Conservation (phyloP, 2,329 filamentous ascomycete species). For the Cordyceps farinosa region DNA sequence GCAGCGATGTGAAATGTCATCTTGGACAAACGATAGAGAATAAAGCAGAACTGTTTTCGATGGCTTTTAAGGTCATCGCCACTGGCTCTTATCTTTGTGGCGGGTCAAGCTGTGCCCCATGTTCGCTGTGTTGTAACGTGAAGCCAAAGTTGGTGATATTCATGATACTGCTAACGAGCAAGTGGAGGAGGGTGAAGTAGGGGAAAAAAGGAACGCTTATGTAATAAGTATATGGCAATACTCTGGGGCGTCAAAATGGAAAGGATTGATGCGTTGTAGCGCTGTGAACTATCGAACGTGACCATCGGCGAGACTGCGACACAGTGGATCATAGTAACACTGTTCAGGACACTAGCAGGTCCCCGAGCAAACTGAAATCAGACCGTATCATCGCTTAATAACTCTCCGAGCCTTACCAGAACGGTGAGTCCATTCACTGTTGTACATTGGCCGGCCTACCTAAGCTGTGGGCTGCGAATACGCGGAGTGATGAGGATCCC, state of each 20-base stretch:
- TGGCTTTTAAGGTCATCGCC: too few relatives aligned
- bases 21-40: neutral
- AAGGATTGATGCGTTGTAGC: neutral
- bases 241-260: neutral
- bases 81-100: too few relatives aligned
- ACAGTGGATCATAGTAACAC: neutral
- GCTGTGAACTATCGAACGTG: neutral
- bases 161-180: neutral
- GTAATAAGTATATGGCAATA: neutral
- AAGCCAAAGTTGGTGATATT: neutral
- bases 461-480: neutral
- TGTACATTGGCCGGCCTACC: neutral
- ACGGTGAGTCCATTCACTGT: neutral
- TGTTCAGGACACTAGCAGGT: neutral
- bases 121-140: neutral
- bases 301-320: neutral
- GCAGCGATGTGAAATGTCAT: neutral
- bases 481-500: neutral
- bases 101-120: neutral
- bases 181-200: neutral
- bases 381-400: neutral
- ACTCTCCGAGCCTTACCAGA: neutral
- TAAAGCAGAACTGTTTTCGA: neutral
- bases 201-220: neutral
- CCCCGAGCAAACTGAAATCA: neutral